Base-by-base conservation (phyloP, 176 grass and related monocot genomes). In the Raddia distichophylla region DNA sequence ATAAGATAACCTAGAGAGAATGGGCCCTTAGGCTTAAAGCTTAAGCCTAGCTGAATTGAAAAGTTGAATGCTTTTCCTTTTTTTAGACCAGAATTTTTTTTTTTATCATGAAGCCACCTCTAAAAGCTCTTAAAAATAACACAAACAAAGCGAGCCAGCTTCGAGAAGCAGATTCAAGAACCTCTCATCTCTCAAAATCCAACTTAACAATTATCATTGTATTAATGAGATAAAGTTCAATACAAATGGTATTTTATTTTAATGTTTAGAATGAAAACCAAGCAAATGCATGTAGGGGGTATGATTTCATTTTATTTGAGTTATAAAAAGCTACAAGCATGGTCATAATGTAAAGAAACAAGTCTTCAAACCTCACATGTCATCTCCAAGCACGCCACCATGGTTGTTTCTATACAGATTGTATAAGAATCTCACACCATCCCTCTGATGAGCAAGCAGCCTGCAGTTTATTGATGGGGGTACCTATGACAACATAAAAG, bases 361-460 rank as follows among this genome's bases (percentile, higher is more conserved):
- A 83, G 33, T 50, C 37, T 34, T 48, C 17, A 76, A 82, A 27
- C 51, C 88, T 92, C 88, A 97, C 95, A 98, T 98, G 84, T 94
- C 90, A 93, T 98, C 95, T 83, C 95, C 95, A 84, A 98, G 87
- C 79, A 98, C 74, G 71, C 95, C 95, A 27, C 95, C 95, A 91
- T 93, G 95, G 82, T 94, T 94, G 54, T 90, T 90, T 82, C 78
- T 93, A 77, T 94, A 98, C 71, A 98, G 78, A 89, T 81, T 89
- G 75, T 94, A 94, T 34, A 98, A 89, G 82, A 98, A 98, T 74
- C 75, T 89, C 47, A 98, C 86, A 10, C 95, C 95, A 50, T 86
- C 84, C 79, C 87, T 94, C 86, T 98, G 95, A 83, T 98, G 95
- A 32, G 74, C 78, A 74, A 98, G 86, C 15, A 98, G 70, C 69